Evolutionary conservation across 1,139 yeast genomes (phyloP), one percentile per base, ranked within the genome.

Genomic region (Kluyveromyces sp.): DNA sequence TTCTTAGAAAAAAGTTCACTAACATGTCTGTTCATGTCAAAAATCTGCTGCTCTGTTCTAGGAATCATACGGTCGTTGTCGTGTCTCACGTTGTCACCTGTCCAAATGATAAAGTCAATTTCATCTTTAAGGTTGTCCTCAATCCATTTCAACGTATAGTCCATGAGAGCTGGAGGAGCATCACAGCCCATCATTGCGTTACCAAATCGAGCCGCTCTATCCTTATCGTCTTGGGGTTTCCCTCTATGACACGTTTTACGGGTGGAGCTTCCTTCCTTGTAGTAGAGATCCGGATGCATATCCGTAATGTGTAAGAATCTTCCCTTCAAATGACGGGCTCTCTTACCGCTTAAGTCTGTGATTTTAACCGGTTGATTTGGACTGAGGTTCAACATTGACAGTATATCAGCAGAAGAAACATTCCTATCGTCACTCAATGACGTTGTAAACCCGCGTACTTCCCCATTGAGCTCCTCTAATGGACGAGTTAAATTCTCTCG

Each of bases 81-180:
- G 62, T 87, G 96, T 47, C 96, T 73, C 39, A 85, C 79, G 57
- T 86, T 87, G 65, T 87, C 96, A 33, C 96, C 96, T 0, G 95
- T 86, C 96, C 96, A 87, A 21, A 87, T 75, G 31, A 87, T 81
- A 61, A 87, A 87, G 63, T 87, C 96, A 43, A 87, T 80, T 53
- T 85, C 80, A 60, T 84, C 94, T 50, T 73, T 76, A 47, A 85
- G 63, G 54, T 85, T 79, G 6, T 72, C 69, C 30, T 70, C 65
- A 2, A 86, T 68, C 94, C 94, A 87, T 39, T 72, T 62, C 47
- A 87, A 68, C 0, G 95, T 86, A 10, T 72, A 74, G 26, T 79
- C 69, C 66, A 83, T 78, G 42, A 87, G 66, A 0, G 67, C 63
- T 60, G 78, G 64, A 2, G 96, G 89, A 1, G 88, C 68, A 51